phyloP scores from a whole-genome alignment of 2,329 filamentous ascomycete species.

The Cladophialophora immunda region DNA sequence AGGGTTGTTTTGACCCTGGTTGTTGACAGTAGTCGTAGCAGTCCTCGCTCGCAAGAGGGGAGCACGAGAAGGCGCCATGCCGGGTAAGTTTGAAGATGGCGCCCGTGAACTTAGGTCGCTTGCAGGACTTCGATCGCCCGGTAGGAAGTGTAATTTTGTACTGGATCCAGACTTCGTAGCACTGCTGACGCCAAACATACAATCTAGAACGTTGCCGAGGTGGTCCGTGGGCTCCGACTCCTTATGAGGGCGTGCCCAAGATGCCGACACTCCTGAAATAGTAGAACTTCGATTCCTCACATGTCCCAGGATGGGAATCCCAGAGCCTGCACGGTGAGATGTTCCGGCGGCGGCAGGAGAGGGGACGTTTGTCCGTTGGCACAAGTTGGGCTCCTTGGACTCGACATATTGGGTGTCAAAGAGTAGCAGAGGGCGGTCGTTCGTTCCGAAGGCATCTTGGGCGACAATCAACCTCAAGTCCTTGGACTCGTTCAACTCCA shows the following conservation, averaged over 20 bases:
- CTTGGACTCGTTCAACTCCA: constrained; percentile 54
- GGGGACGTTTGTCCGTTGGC: constrained; percentile 13
- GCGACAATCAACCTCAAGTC: constrained; percentile 58
- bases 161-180: constrained; percentile 67
- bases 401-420: constrained; percentile 51
- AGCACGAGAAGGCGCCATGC: constrained; percentile 33
- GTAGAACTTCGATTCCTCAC: constrained; percentile 57
- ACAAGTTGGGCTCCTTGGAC: constrained; percentile 7
- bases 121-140: constrained; percentile 27
- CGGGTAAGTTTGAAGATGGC: constrained; percentile 31
- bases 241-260: constrained; percentile 46
- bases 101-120: constrained; percentile 26
- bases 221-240: constrained; percentile 54
- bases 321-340: constrained; percentile 46
- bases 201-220: constrained; percentile 63
- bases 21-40: constrained; percentile 32
- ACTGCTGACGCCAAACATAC: constrained; percentile 68
- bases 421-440: constrained; percentile 56
- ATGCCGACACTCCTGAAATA: constrained; percentile 49
- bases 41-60: constrained; percentile 31
- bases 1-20: constrained; percentile 31
- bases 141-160: constrained; percentile 68
- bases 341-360: constrained; percentile 33
- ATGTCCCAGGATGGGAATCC: constrained; percentile 50
- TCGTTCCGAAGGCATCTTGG: constrained; percentile 58